Evolutionary conservation across 179 eudicot genomes (phyloP), one percentile per base, ranked within the genome.

Genomic region (Heliamphora pulchella): DNA sequence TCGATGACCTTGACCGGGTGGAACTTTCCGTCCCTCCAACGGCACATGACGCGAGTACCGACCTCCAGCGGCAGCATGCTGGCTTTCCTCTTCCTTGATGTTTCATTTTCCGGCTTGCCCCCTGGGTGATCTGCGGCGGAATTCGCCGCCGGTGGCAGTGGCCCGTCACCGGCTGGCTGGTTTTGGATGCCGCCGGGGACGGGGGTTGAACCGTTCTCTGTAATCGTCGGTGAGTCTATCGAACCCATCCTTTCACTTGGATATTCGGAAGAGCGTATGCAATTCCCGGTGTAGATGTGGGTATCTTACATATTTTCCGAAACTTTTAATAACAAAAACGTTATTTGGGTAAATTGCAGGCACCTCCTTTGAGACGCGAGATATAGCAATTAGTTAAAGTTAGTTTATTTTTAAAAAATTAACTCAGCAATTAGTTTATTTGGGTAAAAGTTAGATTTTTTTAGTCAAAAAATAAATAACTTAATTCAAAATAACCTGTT

Each of bases 1-100:
- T 94, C 97, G 66, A 94, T 94, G 80, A 92, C 97, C 88, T 91
- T 93, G 15, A 93, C 97, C 1, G 93, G 97, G 62, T 94, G 97
- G 71, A 78, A 91, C 71, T 94, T 94, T 13, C 78, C 76, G 84
- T 94, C 98, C 64, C 98, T 88, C 98, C 98, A 94, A 5, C 91
- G 87, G 82, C 98, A 94, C 87, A 88, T 74, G 68, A 94, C 98
- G 74, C 97, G 94, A 10, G 98, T 94, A 2, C 98, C 98, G 9
- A 94, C 98, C 81, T 94, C 98, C 80, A 94, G 75, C 0, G 97
- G 96, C 22, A 87, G 86, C 51, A 85, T 68, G 20, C 87, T 77
- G 39, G 70, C 48, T 67, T 71, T 89, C 80, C 92, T 86, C 86
- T 82, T 88, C 78, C 79, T 83, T 6, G 80, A 78, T 1, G 78